Percentiles rank a stretch among this genome's conserved stretches.
phyloP scores from a whole-genome alignment of 2,329 filamentous ascomycete genomes.

The Fusarium veterinarium region DNA sequence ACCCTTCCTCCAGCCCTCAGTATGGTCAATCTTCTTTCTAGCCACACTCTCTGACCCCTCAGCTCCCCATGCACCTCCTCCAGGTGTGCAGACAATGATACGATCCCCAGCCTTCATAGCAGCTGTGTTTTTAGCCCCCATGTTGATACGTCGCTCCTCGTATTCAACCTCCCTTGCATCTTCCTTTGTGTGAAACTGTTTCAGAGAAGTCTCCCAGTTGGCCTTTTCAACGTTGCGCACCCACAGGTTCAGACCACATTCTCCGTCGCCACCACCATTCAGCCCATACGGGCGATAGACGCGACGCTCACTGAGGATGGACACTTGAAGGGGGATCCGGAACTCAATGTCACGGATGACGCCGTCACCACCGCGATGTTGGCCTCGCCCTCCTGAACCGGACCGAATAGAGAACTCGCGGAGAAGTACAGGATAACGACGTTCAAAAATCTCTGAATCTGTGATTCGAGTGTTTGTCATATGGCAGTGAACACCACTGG shows the following conservation, averaged over 20 bases:
- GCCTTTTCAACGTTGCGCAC: conserved; percentile 75
- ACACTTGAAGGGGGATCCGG: conserved; percentile 79
- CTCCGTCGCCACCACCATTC: conserved; percentile 81
- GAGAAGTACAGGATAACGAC: conserved; percentile 76
- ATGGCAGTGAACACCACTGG: conserved; percentile 58
- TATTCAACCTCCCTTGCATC: conserved; percentile 56
- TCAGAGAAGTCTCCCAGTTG: conserved; percentile 59
- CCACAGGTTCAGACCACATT: conserved; percentile 89
- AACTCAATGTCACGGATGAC: conserved; percentile 84
- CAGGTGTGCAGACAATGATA: conserved; percentile 82
- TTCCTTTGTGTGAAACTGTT: conserved; percentile 51
- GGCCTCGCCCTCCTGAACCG: conserved; percentile 73
- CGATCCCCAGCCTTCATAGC: conserved; percentile 80
- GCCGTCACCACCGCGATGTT: conserved; percentile 77
- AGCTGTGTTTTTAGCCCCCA: conserved; percentile 84
- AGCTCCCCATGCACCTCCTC: conserved; percentile 81
- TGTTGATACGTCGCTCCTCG: conserved; percentile 73
- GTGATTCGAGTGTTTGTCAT: conserved; percentile 87
- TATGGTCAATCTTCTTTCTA: conserved; percentile 64
- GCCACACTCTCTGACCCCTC: conserved; percentile 67
- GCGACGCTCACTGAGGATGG: conserved; percentile 80
- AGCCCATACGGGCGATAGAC: conserved; percentile 79
- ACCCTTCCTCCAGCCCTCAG: conserved; percentile 64
- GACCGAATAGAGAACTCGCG: conserved; percentile 74
- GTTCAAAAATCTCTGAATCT: conserved; percentile 58